Percentiles rank a stretch among this genome's conserved stretches.
These are phyloP conservation scores for Claviceps sp. DNA, from an alignment of 2,329 filamentous ascomycete species.

Conservation along the genomic window DNA sequence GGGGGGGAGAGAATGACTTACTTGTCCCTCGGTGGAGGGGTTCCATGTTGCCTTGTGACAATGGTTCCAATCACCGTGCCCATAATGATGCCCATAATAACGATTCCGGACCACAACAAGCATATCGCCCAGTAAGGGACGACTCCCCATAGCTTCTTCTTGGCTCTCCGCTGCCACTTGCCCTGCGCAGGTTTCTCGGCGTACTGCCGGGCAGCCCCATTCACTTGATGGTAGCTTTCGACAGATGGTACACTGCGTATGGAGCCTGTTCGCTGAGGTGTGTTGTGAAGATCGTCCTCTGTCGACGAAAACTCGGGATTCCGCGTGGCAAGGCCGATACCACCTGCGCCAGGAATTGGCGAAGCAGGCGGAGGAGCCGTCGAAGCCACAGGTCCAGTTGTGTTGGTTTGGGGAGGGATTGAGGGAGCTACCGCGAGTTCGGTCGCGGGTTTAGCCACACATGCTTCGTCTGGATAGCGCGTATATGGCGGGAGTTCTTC, in stretches of 20 bases:
- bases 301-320: conserved; percentile 50
- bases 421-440: conserved; percentile 9
- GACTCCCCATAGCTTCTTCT: conserved; percentile 42
- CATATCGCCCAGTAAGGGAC: conserved; percentile 50
- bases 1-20: conserved; percentile 6
- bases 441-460: conserved; percentile 26
- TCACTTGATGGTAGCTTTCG: conserved; percentile 39
- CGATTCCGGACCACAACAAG: conserved; percentile 31
- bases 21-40: conserved; percentile 11
- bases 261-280: conserved; percentile 29
- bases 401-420: neutral
- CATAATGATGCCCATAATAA: conserved; percentile 41
- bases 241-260: conserved; percentile 31
- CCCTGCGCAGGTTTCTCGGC: conserved; percentile 34
- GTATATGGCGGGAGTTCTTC: conserved; percentile 90
- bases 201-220: conserved; percentile 30
- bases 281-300: conserved; percentile 37
- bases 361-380: neutral
- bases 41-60: conserved; percentile 7
- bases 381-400: neutral
- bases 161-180: conserved; percentile 41
- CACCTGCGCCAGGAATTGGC: conserved; percentile 43
- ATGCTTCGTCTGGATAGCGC: conserved; percentile 67
- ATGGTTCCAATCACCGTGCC: conserved; percentile 33
- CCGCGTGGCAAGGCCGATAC: conserved; percentile 45